Conservation (phyloP, 768 basidiomycete genomes). For the Suillus placidus region DNA sequence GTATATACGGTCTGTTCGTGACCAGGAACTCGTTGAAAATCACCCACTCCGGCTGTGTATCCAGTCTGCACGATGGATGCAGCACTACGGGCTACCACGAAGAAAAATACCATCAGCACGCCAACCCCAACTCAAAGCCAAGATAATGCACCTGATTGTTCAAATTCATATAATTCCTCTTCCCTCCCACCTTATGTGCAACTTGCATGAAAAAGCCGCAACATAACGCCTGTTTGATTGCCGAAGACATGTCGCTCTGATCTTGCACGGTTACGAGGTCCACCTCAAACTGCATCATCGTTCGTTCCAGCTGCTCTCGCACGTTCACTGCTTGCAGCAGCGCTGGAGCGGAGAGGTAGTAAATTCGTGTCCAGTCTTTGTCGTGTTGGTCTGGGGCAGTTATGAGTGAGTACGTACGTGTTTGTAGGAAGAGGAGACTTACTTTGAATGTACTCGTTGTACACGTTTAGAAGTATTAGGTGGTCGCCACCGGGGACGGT, state of each 20-base stretch:
- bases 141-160: constrained; percentile 76
- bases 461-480: constrained; percentile 91
- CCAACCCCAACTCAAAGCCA: not conserved
- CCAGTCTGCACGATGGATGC: constrained; percentile 88
- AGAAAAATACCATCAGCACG: not conserved
- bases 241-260: constrained; percentile 68
- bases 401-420: constrained; percentile 6
- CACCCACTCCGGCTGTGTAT: constrained; percentile 90
- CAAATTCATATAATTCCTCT: constrained; percentile 83
- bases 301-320: constrained; percentile 82
- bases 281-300: constrained; percentile 89
- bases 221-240: constrained; percentile 81
- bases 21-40: constrained; percentile 94
- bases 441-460: constrained; percentile 90
- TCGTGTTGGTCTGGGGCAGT: constrained; percentile 66
- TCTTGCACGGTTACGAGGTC: constrained; percentile 71
- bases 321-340: constrained; percentile 94
- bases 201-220: constrained; percentile 99
- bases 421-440: constrained; percentile 27
- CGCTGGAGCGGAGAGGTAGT: constrained; percentile 83
- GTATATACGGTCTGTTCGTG: constrained; percentile 86
- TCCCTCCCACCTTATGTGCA: constrained; percentile 93
- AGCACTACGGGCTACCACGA: constrained; percentile 22
- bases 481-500: constrained; percentile 97
- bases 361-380: constrained; percentile 88